Evolutionary conservation across 2,329 filamentous ascomycete species (phyloP).

Genomic region (Fusarium sp.): DNA sequence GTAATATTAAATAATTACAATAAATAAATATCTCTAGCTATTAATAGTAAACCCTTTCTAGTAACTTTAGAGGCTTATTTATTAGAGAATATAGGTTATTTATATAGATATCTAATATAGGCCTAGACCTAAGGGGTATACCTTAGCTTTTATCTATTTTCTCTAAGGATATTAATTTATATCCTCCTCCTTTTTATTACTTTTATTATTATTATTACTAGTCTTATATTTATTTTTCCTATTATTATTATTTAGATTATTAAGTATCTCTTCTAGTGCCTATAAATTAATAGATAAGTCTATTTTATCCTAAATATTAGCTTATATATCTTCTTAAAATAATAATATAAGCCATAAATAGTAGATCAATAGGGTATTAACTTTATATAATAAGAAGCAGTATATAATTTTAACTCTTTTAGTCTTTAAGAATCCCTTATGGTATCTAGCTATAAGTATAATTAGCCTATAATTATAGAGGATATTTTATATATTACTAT

Average conservation of each 20-base stretch:
- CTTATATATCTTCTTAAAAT: constrained; percentile 7
- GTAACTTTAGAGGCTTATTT: too few relatives aligned
- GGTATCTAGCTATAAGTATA: too few relatives aligned
- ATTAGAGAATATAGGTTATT: neutral
- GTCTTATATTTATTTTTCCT: neutral
- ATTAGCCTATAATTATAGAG: too few relatives aligned
- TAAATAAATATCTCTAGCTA: constrained; percentile 5
- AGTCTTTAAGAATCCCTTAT: too few relatives aligned
- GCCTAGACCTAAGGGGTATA: neutral
- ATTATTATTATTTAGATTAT: constrained; percentile 3
- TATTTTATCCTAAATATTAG: neutral
- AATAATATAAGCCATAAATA: constrained; percentile 7
- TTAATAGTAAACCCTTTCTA: neutral
- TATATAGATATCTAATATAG: neutral
- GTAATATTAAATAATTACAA: neutral
- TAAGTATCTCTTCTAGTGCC: constrained; percentile 1
- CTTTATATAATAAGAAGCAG: neutral
- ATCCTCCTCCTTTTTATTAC: neutral
- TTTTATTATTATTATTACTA: neutral
- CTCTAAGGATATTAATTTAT: neutral
- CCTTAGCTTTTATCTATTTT: neutral
- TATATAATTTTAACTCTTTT: too few relatives aligned
- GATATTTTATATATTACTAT: too few relatives aligned
- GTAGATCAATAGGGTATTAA: neutral
- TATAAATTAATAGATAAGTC: neutral